phyloP scores from a whole-genome alignment of 164 flowering plant genomes.

The Macadamia tetraphylla region DNA sequence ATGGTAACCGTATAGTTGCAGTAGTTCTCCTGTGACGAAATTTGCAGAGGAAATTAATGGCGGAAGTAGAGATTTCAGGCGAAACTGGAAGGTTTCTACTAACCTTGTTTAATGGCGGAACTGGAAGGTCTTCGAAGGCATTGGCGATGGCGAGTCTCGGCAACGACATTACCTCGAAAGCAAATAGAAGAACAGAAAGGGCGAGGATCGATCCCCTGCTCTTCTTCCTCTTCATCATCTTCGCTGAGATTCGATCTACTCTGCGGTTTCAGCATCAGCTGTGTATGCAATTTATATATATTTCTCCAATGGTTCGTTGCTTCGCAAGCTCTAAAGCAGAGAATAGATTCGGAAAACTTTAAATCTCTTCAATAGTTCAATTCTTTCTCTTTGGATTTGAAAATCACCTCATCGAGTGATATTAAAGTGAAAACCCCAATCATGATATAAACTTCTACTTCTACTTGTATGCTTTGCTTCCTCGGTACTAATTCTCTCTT shows the following conservation, averaged over 20 bases:
- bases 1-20: constrained; percentile 47
- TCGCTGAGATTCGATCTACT: not conserved
- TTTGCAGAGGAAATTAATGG: not conserved
- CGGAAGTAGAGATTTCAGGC: no score
- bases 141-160: not conserved
- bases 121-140: not conserved
- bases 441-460: not conserved
- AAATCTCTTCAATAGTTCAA: not conserved
- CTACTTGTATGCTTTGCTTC: not conserved
- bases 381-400: not conserved
- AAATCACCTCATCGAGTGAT: not conserved
- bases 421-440: no score
- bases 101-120: not conserved
- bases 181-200: constrained; percentile 1
- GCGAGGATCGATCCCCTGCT: not conserved
- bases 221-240: constrained; percentile 1
- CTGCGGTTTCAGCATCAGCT: no score
- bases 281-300: not conserved
- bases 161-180: not conserved
- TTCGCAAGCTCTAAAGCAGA: not conserved
- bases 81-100: not conserved
- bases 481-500: not conserved
- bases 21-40: constrained; percentile 22
- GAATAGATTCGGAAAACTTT: not conserved
- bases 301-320: not conserved